Evolutionary conservation across 257 asterid genomes (phyloP), one percentile per base, ranked within the genome.

Genomic region (Solanum commersonii): DNA sequence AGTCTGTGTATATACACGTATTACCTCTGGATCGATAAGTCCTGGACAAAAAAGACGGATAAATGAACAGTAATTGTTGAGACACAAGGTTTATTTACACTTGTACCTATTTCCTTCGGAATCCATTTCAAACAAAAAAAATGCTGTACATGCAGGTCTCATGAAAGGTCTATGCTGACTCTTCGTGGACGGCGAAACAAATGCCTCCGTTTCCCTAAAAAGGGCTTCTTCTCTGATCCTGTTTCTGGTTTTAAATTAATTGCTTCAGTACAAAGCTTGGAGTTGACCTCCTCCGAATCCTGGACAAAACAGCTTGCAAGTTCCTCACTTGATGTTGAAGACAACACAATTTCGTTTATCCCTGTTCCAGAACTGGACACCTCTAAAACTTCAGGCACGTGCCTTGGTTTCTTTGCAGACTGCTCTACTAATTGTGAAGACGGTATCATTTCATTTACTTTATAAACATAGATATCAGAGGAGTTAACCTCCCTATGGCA

Each of bases 281-380:
- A n/a, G 6, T 34, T 82, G 85, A 89, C 95, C 44, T 92, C 98
- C 82, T 91, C 94, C 22, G 96, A 96, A 92, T 96, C 98, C 88
- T 91, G 93, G 84, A 92, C 93, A 10, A 92, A 87, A 76, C 89
- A 87, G 31, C 90, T 76, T 31, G 74, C 87, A 60, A 88, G 85
- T 86, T 94, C 95, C 38, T 90, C 91, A 65, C 83, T 74, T 8
- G 90, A 88, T 71, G 76, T 78, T 73, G 89, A 74, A 86, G 77
- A 83, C 74, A 49, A 52, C n/a, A 31, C 84, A 13, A 59, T 6
- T 72, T 56, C 37, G 25, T 52, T 85, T 27, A 73, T 38, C 59
- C 38, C 89, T 67, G 68, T 87, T 82, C 90, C 91, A 67, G 90
- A 37, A 88, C 84, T 68, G 52, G 87, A 87, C 84, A 68, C 85